Evolutionary conservation across 805 yeast species (phyloP).

Genomic region (Saccharomycopsis javanensis): DNA sequence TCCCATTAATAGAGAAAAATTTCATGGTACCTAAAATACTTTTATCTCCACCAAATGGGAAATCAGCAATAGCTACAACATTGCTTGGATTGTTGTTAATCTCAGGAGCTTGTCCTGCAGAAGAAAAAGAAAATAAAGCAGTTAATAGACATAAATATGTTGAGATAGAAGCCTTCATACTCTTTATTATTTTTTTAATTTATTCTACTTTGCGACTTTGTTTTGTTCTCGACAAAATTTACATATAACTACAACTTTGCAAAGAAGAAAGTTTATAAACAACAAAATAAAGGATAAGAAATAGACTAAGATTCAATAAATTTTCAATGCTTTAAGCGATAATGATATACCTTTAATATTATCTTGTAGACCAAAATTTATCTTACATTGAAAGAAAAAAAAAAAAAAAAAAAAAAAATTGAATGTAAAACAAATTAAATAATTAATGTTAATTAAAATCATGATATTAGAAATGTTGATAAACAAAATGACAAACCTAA

Average conservation of each 20-base stretch:
- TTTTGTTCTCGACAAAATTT: background rate
- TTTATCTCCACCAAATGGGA: conserved; percentile 36
- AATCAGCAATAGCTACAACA: conserved; percentile 47
- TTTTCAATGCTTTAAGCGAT: no score
- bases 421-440: background rate
- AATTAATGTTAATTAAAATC: background rate
- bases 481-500: background rate
- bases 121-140: conserved; percentile 1
- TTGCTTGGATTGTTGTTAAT: conserved; percentile 39
- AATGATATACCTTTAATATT: no score
- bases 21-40: conserved; percentile 43
- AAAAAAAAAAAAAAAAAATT: background rate
- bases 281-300: background rate
- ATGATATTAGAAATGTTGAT: background rate
- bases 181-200: background rate
- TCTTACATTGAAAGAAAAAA: background rate
- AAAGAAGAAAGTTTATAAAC: no score
- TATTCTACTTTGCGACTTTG: background rate
- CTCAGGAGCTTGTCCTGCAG: conserved; percentile 40
- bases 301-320: no score
- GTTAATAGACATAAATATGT: background rate
- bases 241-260: background rate
- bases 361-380: background rate
- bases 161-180: background rate
- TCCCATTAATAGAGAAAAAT: conserved; percentile 49